These are phyloP conservation scores for Hanseniaspora mollemarum DNA, from an alignment of 805 yeast species.

Conservation along the genomic window DNA sequence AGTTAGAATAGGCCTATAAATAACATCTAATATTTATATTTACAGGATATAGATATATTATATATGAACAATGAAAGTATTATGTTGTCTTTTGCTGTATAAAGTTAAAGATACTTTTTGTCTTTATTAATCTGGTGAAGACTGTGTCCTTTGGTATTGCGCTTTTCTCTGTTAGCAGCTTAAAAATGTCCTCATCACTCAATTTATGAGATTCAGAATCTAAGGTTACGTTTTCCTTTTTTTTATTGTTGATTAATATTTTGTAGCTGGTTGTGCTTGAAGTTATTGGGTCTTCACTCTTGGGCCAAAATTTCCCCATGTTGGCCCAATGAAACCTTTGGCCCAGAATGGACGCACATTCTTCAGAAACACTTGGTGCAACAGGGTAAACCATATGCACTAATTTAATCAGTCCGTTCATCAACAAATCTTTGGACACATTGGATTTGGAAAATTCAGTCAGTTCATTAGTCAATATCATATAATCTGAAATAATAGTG, in stretches of 20 bases:
- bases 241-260: conserved; percentile 65
- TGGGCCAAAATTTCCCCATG: conserved; percentile 46
- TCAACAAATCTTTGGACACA: conserved; percentile 34
- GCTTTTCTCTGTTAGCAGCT: conserved; percentile 35
- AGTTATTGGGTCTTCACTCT: conserved; percentile 29
- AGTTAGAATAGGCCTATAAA: conserved; percentile 17
- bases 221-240: conserved; percentile 38
- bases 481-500: conserved; percentile 77
- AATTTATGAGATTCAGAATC: conserved; percentile 31
- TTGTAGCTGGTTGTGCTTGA: conserved; percentile 37
- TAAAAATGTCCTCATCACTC: conserved; percentile 31
- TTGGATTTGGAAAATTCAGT: conserved; percentile 31
- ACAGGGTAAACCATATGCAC: conserved; percentile 65
- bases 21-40: neutral
- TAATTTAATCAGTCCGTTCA: conserved; percentile 42
- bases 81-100: conserved; percentile 20
- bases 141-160: conserved; percentile 30
- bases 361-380: conserved; percentile 73
- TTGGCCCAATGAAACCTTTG: conserved; percentile 27
- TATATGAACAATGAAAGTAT: neutral
- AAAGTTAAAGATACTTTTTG: conserved; percentile 40
- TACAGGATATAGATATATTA: neutral
- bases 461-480: conserved; percentile 56
- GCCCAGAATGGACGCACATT: conserved; percentile 51
- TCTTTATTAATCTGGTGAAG: conserved; percentile 46